These are phyloP conservation scores for Saccharomycopsis amapae DNA, from an alignment of 805 yeast species.

Conservation along the genomic window DNA sequence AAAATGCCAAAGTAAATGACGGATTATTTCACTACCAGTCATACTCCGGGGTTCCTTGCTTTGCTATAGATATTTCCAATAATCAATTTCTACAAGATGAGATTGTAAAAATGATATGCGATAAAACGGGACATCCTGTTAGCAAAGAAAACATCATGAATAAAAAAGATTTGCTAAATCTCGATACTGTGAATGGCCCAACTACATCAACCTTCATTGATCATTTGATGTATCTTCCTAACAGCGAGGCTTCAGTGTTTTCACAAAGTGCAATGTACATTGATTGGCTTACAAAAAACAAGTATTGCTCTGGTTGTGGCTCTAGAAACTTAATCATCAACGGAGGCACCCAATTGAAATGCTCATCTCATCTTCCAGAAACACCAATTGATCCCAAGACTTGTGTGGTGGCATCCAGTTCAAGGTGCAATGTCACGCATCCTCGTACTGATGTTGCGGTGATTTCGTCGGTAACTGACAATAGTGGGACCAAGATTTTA, in stretches of 20 bases:
- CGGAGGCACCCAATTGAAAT: constrained; percentile 55
- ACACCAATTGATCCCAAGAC: too few species aligned
- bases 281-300: constrained; percentile 73
- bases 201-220: constrained; percentile 21
- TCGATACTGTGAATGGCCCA: background rate
- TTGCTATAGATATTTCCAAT: constrained; percentile 50
- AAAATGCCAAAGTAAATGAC: constrained; percentile 23
- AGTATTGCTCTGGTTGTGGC: constrained; percentile 86
- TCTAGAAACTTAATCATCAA: constrained; percentile 48
- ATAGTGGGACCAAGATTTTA: constrained; percentile 53
- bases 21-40: constrained; percentile 28
- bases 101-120: constrained; percentile 24
- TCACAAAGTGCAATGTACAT: constrained; percentile 78
- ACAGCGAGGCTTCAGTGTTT: constrained; percentile 53
- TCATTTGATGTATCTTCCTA: constrained; percentile 24
- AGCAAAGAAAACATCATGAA: constrained; percentile 1
- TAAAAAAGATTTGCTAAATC: too few species aligned
- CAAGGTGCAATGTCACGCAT: constrained; percentile 66
- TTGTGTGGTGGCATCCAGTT: constrained; percentile 28
- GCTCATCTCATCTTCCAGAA: constrained; percentile 42
- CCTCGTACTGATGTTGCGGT: constrained; percentile 89
- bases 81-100: constrained; percentile 20
- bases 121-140: too few species aligned
- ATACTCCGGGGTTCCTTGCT: constrained; percentile 57
- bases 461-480: constrained; percentile 68